Evolutionary conservation across 371 early-diverging fungal species (phyloP).

Genomic region (Actinomortierella ambigua): DNA sequence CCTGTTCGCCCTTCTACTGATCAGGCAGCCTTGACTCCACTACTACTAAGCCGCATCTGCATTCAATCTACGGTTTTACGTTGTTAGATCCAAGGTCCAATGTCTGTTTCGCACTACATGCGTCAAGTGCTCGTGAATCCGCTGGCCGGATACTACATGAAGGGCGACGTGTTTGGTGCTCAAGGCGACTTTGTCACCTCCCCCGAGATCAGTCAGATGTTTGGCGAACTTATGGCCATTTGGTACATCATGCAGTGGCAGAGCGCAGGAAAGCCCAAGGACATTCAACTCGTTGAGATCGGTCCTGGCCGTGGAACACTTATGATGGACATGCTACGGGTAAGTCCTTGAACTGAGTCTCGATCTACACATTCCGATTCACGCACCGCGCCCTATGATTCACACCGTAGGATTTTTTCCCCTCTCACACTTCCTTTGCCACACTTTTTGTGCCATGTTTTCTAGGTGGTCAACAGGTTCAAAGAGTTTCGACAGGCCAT

Average conservation of each 20-base stretch:
- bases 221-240: slow-evolving; percentile 91
- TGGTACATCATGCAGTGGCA: slow-evolving; percentile 84
- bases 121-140: slow-evolving; percentile 88
- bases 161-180: slow-evolving; percentile 90
- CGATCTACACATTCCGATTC: too few relatives aligned
- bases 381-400: too few relatives aligned
- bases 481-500: slow-evolving; percentile 67
- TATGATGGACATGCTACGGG: slow-evolving; percentile 91
- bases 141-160: slow-evolving; percentile 91
- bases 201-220: slow-evolving; percentile 97
- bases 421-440: too few relatives aligned
- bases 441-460: too few relatives aligned
- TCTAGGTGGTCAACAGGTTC: slow-evolving; percentile 52
- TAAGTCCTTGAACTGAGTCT: too few relatives aligned
- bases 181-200: slow-evolving; percentile 95
- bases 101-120: slow-evolving; percentile 91
- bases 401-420: too few relatives aligned
- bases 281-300: slow-evolving; percentile 82
- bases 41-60: too few relatives aligned
- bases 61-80: neutral
- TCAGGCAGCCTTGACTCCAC: neutral
- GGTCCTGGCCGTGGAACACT: slow-evolving; percentile 96
- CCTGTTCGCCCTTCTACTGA: neutral
- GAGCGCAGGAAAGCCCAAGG: slow-evolving; percentile 59
- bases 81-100: slow-evolving; percentile 75